Percentiles rank a stretch among this genome's conserved stretches.
Conservation (phyloP, 495 filamentous ascomycete genomes). For the Aspergillus nanangensis region DNA sequence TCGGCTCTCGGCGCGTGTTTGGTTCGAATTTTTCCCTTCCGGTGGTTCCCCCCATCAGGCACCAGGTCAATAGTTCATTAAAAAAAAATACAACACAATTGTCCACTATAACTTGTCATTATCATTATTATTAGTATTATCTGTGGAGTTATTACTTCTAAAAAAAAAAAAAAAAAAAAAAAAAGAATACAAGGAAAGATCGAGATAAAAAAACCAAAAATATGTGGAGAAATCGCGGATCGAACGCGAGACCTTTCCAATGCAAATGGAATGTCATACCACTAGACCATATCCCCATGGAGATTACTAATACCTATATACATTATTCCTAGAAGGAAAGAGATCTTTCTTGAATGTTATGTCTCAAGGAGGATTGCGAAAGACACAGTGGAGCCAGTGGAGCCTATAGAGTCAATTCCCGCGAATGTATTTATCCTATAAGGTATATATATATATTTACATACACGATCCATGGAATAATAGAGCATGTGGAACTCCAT, state of each 20-base stretch:
- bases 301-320: background rate
- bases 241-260: background rate
- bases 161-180: background rate
- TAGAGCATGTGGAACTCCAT: too few species aligned
- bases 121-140: background rate
- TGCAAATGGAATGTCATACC: background rate
- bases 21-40: conserved; percentile 3
- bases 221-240: background rate
- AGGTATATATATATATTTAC: too few species aligned
- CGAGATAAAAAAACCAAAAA: background rate
- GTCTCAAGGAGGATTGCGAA: too few species aligned
- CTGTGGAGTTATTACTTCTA: background rate
- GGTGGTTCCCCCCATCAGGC: conserved; percentile 1
- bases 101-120: too few species aligned
- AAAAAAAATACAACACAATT: too few species aligned
- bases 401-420: too few species aligned
- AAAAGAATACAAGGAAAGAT: background rate
- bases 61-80: background rate
- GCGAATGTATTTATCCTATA: too few species aligned
- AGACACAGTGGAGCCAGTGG: too few species aligned
- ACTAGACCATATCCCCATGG: background rate
- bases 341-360: too few species aligned
- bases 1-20: conserved; percentile 7
- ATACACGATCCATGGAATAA: too few species aligned
- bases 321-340: conserved; percentile 7